Evolutionary conservation across 805 yeast genomes (phyloP).

Genomic region (Cyberlindnera sargentensis): DNA sequence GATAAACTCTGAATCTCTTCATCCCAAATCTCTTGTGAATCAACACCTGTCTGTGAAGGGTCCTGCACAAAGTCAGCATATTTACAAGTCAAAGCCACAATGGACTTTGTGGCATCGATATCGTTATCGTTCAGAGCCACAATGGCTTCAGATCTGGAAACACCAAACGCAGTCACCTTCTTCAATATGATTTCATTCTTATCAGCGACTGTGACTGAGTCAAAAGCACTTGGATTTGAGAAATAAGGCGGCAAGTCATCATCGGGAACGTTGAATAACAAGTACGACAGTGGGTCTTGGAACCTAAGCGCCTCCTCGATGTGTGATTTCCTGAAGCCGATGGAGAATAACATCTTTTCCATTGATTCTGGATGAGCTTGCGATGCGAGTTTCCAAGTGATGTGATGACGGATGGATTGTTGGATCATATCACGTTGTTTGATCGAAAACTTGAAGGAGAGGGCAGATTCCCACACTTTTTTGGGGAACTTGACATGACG

Average conservation of each 20-base stretch:
- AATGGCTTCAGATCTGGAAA: constrained; percentile 56
- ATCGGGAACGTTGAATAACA: constrained; percentile 85
- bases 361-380: constrained; percentile 3
- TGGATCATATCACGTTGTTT: constrained; percentile 60
- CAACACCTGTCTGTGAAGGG: constrained; percentile 3
- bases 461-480: constrained; percentile 67
- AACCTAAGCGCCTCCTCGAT: constrained; percentile 65
- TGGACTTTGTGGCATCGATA: constrained; percentile 43
- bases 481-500: constrained; percentile 29
- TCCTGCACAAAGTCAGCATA: constrained; percentile 21
- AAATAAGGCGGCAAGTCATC: constrained; percentile 79
- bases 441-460: constrained; percentile 60
- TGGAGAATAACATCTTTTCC: constrained; percentile 25
- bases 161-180: constrained; percentile 60
- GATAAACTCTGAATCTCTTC: constrained; percentile 68
- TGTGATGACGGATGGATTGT: constrained; percentile 46
- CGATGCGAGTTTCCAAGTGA: constrained; percentile 40
- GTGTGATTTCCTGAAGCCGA: constrained; percentile 71
- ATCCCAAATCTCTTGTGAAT: constrained; percentile 46
- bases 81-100: constrained; percentile 40
- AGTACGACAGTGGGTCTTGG: constrained; percentile 37
- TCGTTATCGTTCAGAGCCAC: constrained; percentile 35
- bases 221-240: constrained; percentile 43
- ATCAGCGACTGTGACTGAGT: constrained; percentile 38
- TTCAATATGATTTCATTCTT: constrained; percentile 49